Base-by-base conservation (phyloP, 495 filamentous ascomycete genomes). In the Annulohypoxylon stygium region DNA sequence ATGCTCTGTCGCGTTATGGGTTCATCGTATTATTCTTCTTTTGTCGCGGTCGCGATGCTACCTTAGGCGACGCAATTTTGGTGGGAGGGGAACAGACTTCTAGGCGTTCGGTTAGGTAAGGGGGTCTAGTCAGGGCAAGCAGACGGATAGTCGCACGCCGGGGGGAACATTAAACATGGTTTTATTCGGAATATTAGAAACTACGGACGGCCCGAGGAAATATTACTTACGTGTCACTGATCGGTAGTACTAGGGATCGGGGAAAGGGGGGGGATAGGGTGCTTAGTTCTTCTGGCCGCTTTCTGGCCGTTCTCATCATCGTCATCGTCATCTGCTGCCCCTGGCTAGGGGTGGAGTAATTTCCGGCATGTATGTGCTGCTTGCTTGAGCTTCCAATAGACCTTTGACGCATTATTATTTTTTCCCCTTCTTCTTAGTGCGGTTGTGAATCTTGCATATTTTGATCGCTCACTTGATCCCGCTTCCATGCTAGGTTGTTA, bases 371-470 rank as follows among this genome's bases (percentile, higher is more conserved):
- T 23, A 20, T 59, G 25, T 51, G 33, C n/a, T 59, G 53, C 41
- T 37, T 54, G 68, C 54, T 61, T 66, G 30, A 50, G 30, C 34
- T 64, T 70, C 50, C 9, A 61, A 71, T 71, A 71, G 69, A 70
- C 45, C 23, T 59, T 43, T 53, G 33, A 47, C 36, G 37, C 57
- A 65, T 47, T 63, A 8, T 23, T 2, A 65, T 51, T 63, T 20
- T 34, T 11, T 55, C 14, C 14, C 14, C 12, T 14, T 43, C 20
- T 23, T 1, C 1, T 10, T 23, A n/a, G n/a, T n/a, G n/a, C n/a
- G n/a, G 5, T 30, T 58, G 14, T 5, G 39, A 57, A 58, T 54
- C 9, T 43, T 26, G 20, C 25, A 34, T 16, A 14, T 7, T 43
- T 16, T 34, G 30, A 11, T 36, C 36, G 26, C 33, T 23, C 53